These are phyloP conservation scores for Hortiboletus rubellus DNA, from an alignment of 1,284 basidiomycete species.

Conservation along the genomic window DNA sequence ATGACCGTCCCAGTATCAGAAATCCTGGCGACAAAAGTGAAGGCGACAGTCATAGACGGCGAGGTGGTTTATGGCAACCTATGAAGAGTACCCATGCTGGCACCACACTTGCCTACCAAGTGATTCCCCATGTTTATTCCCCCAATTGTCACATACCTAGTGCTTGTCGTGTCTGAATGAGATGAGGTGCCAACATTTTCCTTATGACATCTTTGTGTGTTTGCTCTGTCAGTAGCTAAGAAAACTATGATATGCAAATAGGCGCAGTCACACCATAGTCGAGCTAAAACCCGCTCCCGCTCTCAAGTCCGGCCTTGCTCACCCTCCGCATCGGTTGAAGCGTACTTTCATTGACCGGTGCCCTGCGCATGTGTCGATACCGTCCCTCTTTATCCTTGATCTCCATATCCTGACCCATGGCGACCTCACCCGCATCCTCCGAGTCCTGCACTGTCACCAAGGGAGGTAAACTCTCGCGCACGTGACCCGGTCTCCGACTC, in stretches of 20 bases:
- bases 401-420: slow-evolving; percentile 78
- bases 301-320: slow-evolving; percentile 89
- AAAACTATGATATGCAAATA: slow-evolving; percentile 11
- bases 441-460: slow-evolving; percentile 39
- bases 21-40: slow-evolving; percentile 55
- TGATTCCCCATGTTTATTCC: background rate
- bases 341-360: slow-evolving; percentile 83
- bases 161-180: too few species aligned
- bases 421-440: slow-evolving; percentile 41
- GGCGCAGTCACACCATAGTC: slow-evolving; percentile 14
- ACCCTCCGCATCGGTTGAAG: slow-evolving; percentile 83
- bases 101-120: too few species aligned
- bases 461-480: slow-evolving; percentile 79
- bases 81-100: slow-evolving; percentile 5
- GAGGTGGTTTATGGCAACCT: slow-evolving; percentile 60
- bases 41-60: slow-evolving; percentile 74
- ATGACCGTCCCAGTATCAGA: slow-evolving; percentile 62
- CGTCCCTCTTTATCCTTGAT: slow-evolving; percentile 80
- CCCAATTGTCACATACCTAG: background rate
- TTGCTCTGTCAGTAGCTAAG: background rate
- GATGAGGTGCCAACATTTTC: background rate
- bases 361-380: slow-evolving; percentile 80
- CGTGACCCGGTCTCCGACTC: slow-evolving; percentile 54
- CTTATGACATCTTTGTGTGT: background rate
- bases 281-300: slow-evolving; percentile 42